Base-by-base conservation (phyloP, 805 yeast species). In the Candida pseudoglaebosa region DNA sequence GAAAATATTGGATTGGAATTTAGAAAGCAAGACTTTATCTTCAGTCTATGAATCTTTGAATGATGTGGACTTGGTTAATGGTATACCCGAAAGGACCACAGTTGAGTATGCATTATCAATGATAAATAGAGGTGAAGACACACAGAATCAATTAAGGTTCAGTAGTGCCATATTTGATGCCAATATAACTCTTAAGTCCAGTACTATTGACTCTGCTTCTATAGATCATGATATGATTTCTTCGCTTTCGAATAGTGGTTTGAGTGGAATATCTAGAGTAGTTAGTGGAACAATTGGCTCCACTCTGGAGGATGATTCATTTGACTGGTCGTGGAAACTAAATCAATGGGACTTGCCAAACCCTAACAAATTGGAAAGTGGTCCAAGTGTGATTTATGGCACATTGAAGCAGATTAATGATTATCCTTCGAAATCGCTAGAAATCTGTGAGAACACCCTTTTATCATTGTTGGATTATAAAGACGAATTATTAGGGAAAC, bases 311-410 rank as follows among this genome's bases (percentile, higher is more conserved):
- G 34, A 22, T 4, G 30, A 19, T n/a, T 13, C 34, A 17, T 84
- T 72, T 53, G 78, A 75, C 41, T 80, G 88, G 77, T 75, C 80
- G 1, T 82, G 96, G 88, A 84, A 84, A 51, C 58, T 90, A 29
- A 75, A 73, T 31, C 75, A 77, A 36, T 90, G 97, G 97, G 83
- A 82, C 38, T 43, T 84, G 1, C 86, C 95, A 0, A 44, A 54
- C 0, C 69, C 80, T 1, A 54, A 51, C 2, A 46, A 42, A 0
- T 53, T 72, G 0, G 36, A 38, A 0, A 56, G 65, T 1, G 74
- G 68, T 28, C 67, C 75, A 32, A 73, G 72, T 32, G 61, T 67
- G 2, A 57, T 81, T 2, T 87, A 82, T 52, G 62, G 66, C 3
- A 53, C 77, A 1, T 60, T 84, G 43, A 80, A 76, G 46, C 53